Evolutionary conservation across 2,329 filamentous ascomycete genomes (phyloP), one percentile per base, ranked within the genome.

Genomic region (Chaetomium olivaceum): DNA sequence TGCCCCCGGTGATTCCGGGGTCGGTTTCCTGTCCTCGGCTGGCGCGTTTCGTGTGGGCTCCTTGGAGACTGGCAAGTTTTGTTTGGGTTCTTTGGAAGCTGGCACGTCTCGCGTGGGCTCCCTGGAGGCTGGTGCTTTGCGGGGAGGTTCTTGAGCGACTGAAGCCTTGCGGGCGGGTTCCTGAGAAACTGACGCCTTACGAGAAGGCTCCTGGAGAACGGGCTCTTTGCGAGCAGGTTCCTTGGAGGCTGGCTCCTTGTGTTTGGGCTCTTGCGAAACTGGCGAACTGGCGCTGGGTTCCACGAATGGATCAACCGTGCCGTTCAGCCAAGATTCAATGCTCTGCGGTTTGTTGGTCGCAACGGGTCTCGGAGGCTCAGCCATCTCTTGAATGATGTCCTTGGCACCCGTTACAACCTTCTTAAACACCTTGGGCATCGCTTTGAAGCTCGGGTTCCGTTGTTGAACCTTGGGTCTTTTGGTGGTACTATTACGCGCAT

Each of bases 271-370:
- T 4, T 76, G 67, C 66, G 74, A 74, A 19, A 43, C 33, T 6
- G 54, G 27, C 27, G 65, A 56, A 9, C 75, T 80, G 14, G 75
- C 71, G 25, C 74, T 64, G 64, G 74, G 69, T 19, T 88, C 86
- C 2, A 88, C 79, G 71, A 88, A 88, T 3, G 87, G 85, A 70
- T 89, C 87, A 16, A 87, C 82, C 0, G 87, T 89, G 25, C 79
- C 82, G 71, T 84, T 86, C 29, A 89, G 77, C 87, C 87, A 89
- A 25, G 83, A 87, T 73, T 89, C 87, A 62, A 89, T 89, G 71
- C 82, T 89, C 1, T 83, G 84, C 5, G 87, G 87, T 52, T 86
- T 83, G 66, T 89, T 88, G 2, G 77, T 54, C n/a, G 58, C 76
- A 1, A 80, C 76, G 8, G 82, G 80, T 57, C 81, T 82, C 0